phyloP scores from a whole-genome alignment of 2,329 filamentous ascomycete genomes.

The Diaporthe humulicola region DNA sequence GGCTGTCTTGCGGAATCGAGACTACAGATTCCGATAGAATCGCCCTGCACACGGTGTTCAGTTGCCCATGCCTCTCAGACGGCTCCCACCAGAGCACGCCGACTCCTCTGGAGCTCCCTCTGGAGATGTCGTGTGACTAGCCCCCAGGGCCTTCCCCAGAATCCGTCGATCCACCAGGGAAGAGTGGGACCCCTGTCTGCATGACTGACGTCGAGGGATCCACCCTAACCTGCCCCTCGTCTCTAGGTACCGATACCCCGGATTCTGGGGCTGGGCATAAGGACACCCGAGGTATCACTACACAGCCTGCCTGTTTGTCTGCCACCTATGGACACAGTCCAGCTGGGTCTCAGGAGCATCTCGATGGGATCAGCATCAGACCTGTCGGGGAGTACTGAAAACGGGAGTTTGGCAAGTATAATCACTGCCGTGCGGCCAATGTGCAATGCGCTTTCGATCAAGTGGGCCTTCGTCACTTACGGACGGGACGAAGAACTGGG shows the following conservation, averaged over 20 bases:
- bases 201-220: constrained; percentile 21
- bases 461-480: background rate
- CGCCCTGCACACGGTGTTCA: background rate
- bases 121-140: constrained; percentile 16
- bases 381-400: background rate
- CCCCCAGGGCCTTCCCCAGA: constrained; percentile 8
- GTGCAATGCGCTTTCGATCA: too few relatives aligned
- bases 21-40: background rate
- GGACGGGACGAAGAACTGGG: background rate
- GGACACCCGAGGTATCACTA: background rate
- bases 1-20: background rate
- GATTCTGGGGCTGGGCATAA: background rate
- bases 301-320: background rate
- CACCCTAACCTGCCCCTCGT: constrained; percentile 12
- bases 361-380: background rate
- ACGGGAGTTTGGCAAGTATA: background rate
- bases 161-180: constrained; percentile 18
- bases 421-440: background rate
- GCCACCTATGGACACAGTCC: background rate
- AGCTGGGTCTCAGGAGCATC: background rate
- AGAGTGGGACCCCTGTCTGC: constrained; percentile 2
- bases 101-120: background rate
- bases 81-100: background rate
- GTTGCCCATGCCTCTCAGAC: background rate
- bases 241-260: constrained; percentile 19